phyloP scores from a whole-genome alignment of 108 stramenopile species.

The Nitzschia sp. region DNA sequence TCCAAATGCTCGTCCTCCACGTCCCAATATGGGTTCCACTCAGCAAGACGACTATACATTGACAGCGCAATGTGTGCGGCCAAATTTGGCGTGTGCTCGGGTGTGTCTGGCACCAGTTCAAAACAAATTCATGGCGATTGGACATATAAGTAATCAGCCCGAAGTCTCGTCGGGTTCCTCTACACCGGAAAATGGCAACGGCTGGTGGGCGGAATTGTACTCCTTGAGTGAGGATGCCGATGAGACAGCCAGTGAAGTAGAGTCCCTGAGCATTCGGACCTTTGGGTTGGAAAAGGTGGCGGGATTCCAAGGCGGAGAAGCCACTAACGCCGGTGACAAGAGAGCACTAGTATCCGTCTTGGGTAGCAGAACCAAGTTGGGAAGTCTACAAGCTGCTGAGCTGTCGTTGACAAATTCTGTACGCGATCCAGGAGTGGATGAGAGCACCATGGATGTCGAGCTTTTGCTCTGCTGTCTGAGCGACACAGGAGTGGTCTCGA shows the following conservation, averaged over 20 bases:
- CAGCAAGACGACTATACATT: slow-evolving; percentile 28
- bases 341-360: slow-evolving; percentile 14
- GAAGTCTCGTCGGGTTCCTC: background rate
- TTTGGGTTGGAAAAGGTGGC: slow-evolving; percentile 31
- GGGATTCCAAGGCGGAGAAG: slow-evolving; percentile 33
- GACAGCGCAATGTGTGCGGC: slow-evolving; percentile 26
- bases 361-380: slow-evolving; percentile 34
- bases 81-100: slow-evolving; percentile 52
- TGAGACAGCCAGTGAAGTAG: background rate
- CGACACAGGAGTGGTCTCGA: slow-evolving; percentile 47
- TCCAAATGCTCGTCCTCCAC: slow-evolving; percentile 27
- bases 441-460: slow-evolving; percentile 1
- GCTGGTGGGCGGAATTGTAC: slow-evolving; percentile 70
- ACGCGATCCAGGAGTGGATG: slow-evolving; percentile 5
- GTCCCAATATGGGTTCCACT: background rate
- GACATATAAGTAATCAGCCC: slow-evolving; percentile 5
- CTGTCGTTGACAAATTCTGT: slow-evolving; percentile 17
- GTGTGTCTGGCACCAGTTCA: slow-evolving; percentile 39
- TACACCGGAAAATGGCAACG: background rate
- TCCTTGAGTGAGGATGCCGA: slow-evolving; percentile 12
- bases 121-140: slow-evolving; percentile 40
- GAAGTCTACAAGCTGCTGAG: slow-evolving; percentile 52
- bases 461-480: slow-evolving; percentile 54
- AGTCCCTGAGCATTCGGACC: background rate
- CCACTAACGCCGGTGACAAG: slow-evolving; percentile 13